A percentile compares a stretch with the other conserved stretches of the same genome.
Evolutionary conservation across 78 protist genomes (phyloP).

Genomic region (Speleostelium caveatum): DNA sequence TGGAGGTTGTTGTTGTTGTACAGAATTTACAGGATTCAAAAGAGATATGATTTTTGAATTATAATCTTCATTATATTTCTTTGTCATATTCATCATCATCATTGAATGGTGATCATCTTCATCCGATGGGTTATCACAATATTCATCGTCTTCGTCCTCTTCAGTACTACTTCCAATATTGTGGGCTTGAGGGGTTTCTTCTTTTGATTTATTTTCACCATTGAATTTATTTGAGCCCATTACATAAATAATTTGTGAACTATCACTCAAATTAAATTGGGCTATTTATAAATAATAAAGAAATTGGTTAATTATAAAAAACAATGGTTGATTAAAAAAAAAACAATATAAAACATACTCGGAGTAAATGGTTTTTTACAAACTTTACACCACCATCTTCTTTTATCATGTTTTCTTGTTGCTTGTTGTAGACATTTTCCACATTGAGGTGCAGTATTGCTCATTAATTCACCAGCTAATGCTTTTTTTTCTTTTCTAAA

Average conservation of each 20-base stretch:
- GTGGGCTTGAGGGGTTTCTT: not conserved
- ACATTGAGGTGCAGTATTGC: constrained; percentile 65
- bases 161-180: not conserved
- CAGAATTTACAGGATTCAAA: constrained; percentile 3
- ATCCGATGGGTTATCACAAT: too few relatives aligned
- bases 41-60: constrained; percentile 3
- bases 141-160: too few relatives aligned
- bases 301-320: not conserved
- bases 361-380: constrained; percentile 83
- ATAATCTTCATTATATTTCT: too few relatives aligned
- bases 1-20: not conserved
- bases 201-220: not conserved
- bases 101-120: not conserved
- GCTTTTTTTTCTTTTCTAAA: constrained; percentile 63
- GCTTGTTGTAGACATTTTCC: constrained; percentile 61
- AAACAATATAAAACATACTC: constrained; percentile 13
- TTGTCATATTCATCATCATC: not conserved
- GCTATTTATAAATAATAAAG: not conserved
- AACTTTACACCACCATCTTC: constrained; percentile 82
- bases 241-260: constrained; percentile 36
- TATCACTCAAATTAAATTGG: constrained; percentile 36
- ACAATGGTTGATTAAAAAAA: not conserved
- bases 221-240: constrained; percentile 34
- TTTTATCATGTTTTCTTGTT: constrained; percentile 79
- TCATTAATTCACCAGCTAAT: not conserved